Evolutionary conservation across 2,329 filamentous ascomycete species (phyloP).

Genomic region (Fusarium cicatricum): DNA sequence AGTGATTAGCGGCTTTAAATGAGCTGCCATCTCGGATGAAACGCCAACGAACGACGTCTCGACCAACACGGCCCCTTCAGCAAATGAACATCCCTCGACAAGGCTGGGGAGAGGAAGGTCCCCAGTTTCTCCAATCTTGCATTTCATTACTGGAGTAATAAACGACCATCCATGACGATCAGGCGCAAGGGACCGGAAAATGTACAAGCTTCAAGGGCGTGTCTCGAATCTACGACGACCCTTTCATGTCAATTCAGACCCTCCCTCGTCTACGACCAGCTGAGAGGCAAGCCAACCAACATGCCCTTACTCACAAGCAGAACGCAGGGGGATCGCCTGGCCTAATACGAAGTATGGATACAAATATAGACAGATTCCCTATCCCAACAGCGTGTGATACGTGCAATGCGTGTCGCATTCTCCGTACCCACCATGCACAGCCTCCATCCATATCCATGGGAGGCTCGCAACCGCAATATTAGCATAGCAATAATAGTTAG

Average conservation of each 20-base stretch:
- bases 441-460: background rate
- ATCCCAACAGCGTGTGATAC: background rate
- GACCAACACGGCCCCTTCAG: background rate
- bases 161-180: background rate
- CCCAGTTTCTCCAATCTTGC: no score
- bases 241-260: background rate
- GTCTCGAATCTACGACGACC: conserved; percentile 1
- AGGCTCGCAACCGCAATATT: conserved; percentile 15
- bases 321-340: background rate
- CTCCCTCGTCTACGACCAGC: background rate
- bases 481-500: background rate
- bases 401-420: background rate
- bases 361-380: conserved; percentile 6
- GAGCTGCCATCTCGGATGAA: conserved; percentile 16
- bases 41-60: background rate
- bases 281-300: no score
- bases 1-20: conserved; percentile 13
- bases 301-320: background rate
- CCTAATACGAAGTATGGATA: conserved; percentile 21
- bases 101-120: no score
- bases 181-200: background rate
- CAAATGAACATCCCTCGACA: conserved; percentile 27
- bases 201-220: background rate
- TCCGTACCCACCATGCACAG: background rate
- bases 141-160: background rate